Evolutionary conservation across 768 basidiomycete species (phyloP), one percentile per base, ranked within the genome.

Genomic region (Daedaleopsis nitida): DNA sequence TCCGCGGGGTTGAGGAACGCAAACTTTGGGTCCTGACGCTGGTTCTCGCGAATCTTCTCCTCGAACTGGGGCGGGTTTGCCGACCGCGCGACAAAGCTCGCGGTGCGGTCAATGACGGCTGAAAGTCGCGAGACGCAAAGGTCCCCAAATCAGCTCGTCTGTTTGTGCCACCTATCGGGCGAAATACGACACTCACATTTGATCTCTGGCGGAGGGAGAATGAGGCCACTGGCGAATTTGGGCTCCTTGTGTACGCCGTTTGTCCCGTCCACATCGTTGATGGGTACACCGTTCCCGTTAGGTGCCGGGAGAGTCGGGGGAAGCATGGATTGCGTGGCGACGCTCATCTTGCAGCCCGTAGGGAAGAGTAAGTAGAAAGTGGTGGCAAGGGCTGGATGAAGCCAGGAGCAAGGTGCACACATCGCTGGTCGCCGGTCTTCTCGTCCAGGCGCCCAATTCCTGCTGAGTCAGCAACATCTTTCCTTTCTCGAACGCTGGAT

Each of bases 31-130:
- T 98, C 96, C 66, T 87, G 84, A 77, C 94, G 92, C 76, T 96
- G 96, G 69, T 92, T 91, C 77, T 98, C 95, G 68, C 95, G 87
- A 75, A 99, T 94, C 78, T 96, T 96, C 73, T 95, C 93, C 78
- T 98, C 96, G 71, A 99, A 95, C 68, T 90, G 86, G 11, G 87
- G 85, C 8, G 96, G 94, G 69, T 97, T 92, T 27, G 90, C 91
- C n/a, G 95, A 96, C 65, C 92, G 89, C 38, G 95, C 93, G 62
- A 98, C 91, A 62, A 91, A 94, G 13, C 83, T 75, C 5, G 97
- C 96, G 14, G 97, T 99, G 70, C 94, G 86, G 80, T 98, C 97
- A 65, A 98, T 95, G 63, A 98, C 94, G 59, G 88, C 94, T 96
- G 64, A 37, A 44, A 19, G 13, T 24, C 42, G 39, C 55, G 3